Base-by-base conservation (phyloP, 1,139 yeast genomes). In the Pneumocystis murina region DNA sequence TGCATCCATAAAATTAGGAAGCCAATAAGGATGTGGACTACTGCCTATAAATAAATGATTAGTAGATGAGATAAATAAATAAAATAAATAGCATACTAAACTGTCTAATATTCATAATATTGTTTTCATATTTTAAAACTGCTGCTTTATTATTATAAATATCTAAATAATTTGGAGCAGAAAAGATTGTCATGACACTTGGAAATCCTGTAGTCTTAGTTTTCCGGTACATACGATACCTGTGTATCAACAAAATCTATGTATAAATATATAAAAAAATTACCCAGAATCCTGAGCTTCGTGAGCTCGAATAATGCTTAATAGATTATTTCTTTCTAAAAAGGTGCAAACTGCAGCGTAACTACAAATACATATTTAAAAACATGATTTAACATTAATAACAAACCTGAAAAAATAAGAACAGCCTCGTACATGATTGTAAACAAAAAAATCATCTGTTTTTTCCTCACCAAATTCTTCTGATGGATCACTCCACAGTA, bases 211-310 rank as follows among this genome's bases (percentile, higher is more conserved):
- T 85, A 20, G 88, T 81, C 68, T 84, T 82, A 2, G 96, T 89
- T 69, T 89, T 82, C 69, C 86, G 86, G 76, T 92, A 92, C 87
- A 94, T 92, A 73, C 97, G 79, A 43, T 64, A 64, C 41, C 55
- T 39, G n/a, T 14, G 3, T 40, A 4, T 30, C 8, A 38, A 24
- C 24, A 58, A 24, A 36, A 38, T 38, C 6, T 61, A n/a, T 17
- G n/a, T 35, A 54, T 28, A 54, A 24, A 24, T 59, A 10, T 5
- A 20, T 24, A 17, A 38, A 30, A 20, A 20, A 40, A 12, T 75
- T 90, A 92, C 36, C 98, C 98, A 17, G 95, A 94, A 75, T 92
- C 97, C 74, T 92, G 98, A 1, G 97, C 97, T 75, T 92, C 97
- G 74, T 92, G 98, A 0, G 97, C 98, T 67, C 98, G 80, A 62